Percentiles rank a stretch among this genome's conserved stretches.
phyloP scores from a whole-genome alignment of 306 rosid genomes.

The Luffa acutangula region DNA sequence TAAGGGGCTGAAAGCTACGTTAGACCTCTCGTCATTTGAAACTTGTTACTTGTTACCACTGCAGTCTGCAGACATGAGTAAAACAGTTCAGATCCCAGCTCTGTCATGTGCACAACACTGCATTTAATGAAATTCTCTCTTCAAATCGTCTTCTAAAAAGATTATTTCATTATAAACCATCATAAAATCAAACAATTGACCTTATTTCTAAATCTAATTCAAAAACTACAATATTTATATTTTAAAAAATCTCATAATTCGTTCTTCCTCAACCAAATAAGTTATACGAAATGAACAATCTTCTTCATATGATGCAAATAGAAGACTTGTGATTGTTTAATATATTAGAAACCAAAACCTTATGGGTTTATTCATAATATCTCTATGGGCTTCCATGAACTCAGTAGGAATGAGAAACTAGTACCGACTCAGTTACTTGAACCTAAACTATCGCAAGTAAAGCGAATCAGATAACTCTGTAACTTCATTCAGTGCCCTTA shows the following conservation, averaged over 20 bases:
- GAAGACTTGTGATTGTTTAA: neutral
- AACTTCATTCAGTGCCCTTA: neutral
- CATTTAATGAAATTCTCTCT: neutral
- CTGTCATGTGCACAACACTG: neutral
- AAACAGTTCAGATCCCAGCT: neutral
- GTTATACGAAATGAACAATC: neutral
- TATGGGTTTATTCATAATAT: neutral
- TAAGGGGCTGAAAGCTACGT: constrained; percentile 5
- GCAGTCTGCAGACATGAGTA: neutral
- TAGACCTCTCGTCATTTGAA: neutral
- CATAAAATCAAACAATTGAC: neutral
- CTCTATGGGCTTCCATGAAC: neutral
- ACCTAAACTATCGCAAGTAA: neutral
- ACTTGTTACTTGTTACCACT: neutral
- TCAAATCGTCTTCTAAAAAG: neutral
- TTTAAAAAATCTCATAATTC: neutral
- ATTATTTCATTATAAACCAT: neutral
- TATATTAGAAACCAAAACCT: neutral
- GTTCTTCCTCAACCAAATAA: neutral
- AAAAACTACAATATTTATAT: neutral
- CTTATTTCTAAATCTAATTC: neutral
- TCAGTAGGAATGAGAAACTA: neutral
- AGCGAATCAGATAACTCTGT: neutral
- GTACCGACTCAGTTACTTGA: neutral
- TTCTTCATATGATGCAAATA: neutral